phyloP scores from a whole-genome alignment of 345 rosid genomes.

The Melastoma malabathricum region DNA sequence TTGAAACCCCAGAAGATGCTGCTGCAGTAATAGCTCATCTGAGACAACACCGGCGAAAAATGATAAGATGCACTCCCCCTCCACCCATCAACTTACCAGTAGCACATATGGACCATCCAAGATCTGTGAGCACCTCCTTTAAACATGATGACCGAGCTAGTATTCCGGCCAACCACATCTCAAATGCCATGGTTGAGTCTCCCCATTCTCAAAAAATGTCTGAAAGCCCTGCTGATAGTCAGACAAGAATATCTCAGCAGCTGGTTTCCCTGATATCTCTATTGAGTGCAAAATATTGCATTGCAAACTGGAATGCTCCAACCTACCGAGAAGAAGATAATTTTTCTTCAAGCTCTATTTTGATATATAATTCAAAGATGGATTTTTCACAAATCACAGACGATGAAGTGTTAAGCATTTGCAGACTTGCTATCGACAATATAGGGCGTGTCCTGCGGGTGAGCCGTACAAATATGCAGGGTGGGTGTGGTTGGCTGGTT shows the following conservation, averaged over 20 bases:
- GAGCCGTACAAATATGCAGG: constrained; percentile 17
- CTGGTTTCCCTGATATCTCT: constrained; percentile 32
- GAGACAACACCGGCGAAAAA: constrained; percentile 53
- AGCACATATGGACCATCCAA: constrained; percentile 46
- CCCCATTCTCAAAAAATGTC: constrained; percentile 27
- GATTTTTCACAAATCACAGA: constrained; percentile 22
- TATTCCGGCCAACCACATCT: constrained; percentile 25
- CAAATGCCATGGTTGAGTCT: constrained; percentile 24
- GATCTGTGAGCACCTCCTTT: constrained; percentile 28
- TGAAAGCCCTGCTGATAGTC: constrained; percentile 35
- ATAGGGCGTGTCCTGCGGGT: constrained; percentile 21
- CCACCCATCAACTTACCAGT: constrained; percentile 31
- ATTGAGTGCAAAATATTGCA: constrained; percentile 25
- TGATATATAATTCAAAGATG: constrained; percentile 25
- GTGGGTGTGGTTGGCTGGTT: constrained; percentile 34
- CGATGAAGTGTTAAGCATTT: constrained; percentile 34
- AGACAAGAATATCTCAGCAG: constrained; percentile 32
- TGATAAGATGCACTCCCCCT: constrained; percentile 29
- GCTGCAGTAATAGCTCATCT: constrained; percentile 74
- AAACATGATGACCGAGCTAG: constrained; percentile 1
- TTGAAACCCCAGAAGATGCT: constrained; percentile 87
- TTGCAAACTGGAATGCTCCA: constrained; percentile 13
- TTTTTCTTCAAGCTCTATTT: constrained; percentile 23
- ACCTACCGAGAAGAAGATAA: constrained; percentile 18
- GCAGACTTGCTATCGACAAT: constrained; percentile 25